Evolutionary conservation across 2,329 filamentous ascomycete species (phyloP).

Genomic region (Metarhizium humberi): DNA sequence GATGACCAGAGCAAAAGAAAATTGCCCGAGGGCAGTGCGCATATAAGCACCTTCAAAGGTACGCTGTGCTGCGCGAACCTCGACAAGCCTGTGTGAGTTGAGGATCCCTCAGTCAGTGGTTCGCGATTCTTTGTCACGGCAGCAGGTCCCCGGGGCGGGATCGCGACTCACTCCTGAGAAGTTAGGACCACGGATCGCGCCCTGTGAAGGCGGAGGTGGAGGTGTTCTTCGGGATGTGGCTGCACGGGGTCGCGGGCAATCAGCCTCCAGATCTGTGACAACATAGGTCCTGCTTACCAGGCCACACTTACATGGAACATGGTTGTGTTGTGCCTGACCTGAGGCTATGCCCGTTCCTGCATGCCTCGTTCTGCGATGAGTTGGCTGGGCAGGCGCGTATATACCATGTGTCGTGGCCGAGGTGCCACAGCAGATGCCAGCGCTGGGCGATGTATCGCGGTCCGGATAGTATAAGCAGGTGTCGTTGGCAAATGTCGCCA

Average conservation of each 20-base stretch:
- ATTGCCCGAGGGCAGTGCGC: constrained; percentile 86
- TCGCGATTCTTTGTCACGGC: not conserved
- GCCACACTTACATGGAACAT: constrained; percentile 11
- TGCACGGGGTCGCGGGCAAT: constrained; percentile 17
- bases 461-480: not conserved
- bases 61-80: constrained; percentile 87
- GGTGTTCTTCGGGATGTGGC: constrained; percentile 61
- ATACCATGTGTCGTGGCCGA: not conserved
- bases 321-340: not conserved
- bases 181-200: constrained; percentile 78
- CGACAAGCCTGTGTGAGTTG: constrained; percentile 55
- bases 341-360: not conserved
- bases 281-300: not conserved
- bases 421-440: not conserved
- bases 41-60: constrained; percentile 98
- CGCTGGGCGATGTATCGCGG: not conserved
- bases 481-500: not conserved
- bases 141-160: constrained; percentile 9
- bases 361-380: not conserved
- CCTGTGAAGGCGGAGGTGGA: constrained; percentile 73
- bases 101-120: not conserved
- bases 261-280: not conserved
- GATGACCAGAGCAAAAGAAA: constrained; percentile 89
- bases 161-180: constrained; percentile 53
- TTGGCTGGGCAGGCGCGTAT: not conserved